These are phyloP conservation scores for Akanthomyces uredinophilus DNA, from an alignment of 2,329 filamentous ascomycete species.

Conservation along the genomic window DNA sequence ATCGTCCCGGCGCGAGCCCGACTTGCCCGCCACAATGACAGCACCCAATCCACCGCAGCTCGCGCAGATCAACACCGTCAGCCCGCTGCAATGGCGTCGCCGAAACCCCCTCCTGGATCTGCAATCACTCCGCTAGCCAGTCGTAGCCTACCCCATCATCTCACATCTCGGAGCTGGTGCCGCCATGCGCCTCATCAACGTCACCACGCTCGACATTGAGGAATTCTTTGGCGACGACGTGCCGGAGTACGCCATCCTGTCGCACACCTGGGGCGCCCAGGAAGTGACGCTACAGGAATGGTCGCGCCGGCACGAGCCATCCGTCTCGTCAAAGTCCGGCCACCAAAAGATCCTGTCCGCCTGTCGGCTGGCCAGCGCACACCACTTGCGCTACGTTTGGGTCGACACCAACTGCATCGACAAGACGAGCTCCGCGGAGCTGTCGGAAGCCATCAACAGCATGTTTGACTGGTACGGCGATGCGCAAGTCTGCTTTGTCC, in stretches of 20 bases:
- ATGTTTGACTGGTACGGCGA: constrained; percentile 1
- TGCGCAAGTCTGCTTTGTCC: neutral
- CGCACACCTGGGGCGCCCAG: constrained; percentile 20
- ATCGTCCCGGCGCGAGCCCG: neutral
- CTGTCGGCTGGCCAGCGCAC: neutral
- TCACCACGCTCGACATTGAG: neutral
- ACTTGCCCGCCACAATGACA: neutral
- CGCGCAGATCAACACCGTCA: neutral
- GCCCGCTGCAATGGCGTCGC: too few species aligned
- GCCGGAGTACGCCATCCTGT: constrained; percentile 23
- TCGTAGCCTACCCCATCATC: neutral
- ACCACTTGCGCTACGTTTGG: constrained; percentile 24
- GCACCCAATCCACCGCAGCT: neutral
- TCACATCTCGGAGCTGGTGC: neutral
- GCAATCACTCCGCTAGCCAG: neutral
- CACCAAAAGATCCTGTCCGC: neutral
- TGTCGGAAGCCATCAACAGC: neutral
- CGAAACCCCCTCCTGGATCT: neutral
- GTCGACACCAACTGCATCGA: constrained; percentile 19
- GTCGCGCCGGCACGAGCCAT: neutral
- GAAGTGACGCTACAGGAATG: neutral
- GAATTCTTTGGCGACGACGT: constrained; percentile 11
- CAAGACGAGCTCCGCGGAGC: constrained; percentile 3
- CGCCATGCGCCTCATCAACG: neutral
- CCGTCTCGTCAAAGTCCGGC: neutral